Evolutionary conservation across 1,284 basidiomycete genomes (phyloP), one percentile per base, ranked within the genome.

Genomic region (Malassezia furfur): DNA sequence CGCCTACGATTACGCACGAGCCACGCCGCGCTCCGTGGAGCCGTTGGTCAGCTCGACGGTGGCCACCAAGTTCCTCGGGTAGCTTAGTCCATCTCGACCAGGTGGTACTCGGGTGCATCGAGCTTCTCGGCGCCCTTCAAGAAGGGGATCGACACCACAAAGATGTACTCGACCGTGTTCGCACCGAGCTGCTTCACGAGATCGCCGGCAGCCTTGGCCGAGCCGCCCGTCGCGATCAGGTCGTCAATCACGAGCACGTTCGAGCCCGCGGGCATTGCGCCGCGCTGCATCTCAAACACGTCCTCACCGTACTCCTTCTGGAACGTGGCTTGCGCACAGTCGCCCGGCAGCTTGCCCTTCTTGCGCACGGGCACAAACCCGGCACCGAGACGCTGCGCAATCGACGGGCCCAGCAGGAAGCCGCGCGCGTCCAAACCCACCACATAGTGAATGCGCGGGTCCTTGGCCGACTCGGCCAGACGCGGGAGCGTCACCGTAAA

Each of bases 291-390:
- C 78, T 98, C 91, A 70, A 96, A 94, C 11, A 82, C 79, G 73
- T 96, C 91, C 86, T 90, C 86, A 32, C 93, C 94, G 70, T 98
- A 98, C 75, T 99, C 94, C 79, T 96, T 96, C 73, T 84, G 82
- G 72, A 91, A 98, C 44, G 81, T 81, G 2, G 84, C 87, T 52
- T 81, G 80, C 40, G 85, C 81, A 72, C 85, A 87, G 61, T 83
- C 75, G 48, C 94, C 94, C 5, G 94, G 94, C 25, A 99, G 81
- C 77, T 98, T 99, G 14, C 91, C 93, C 61, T 78, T 79, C 78
- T 99, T 99, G 61, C 94, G 82, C 21, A 98, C 91, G 19, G 94
- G 91, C 1, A 96, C 91, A 68, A 99, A 99, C 10, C 89, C 88
- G 2, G 91, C 91, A 22, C 89, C 89, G 35, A 99, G 79, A 54